Evolutionary conservation across 176 grass and related monocot genomes (phyloP), one percentile per base, ranked within the genome.

Genomic region (Oryza rufipogon): DNA sequence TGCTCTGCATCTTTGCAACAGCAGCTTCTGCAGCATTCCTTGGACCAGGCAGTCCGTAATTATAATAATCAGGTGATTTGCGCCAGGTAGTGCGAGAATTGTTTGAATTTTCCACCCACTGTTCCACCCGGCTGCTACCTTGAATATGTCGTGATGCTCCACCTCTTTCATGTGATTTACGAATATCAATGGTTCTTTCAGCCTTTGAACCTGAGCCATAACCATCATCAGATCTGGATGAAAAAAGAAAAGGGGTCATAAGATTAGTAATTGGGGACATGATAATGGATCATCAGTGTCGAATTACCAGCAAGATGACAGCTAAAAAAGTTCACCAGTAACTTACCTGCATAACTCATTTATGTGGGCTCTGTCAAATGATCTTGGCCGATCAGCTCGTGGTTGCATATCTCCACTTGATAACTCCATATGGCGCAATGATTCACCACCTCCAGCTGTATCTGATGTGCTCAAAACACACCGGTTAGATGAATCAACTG

Each of bases 1-100:
- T 96, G 83, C 90, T 99, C 78, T 99, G 73, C 78, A 99, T 94
- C 82, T 99, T 99, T 65, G 93, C 93, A 15, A 92, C 92, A 84
- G 93, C 90, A 81, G 90, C 93, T 66, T 92, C 96, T 49, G 96
- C 87, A 41, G 93, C 96, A 91, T 99, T 99, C 86, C 91, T 90
- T 76, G 91, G 94, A 84, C 88, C 90, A 87, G 86, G 41, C 11
- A 56, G 81, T 68, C 86, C 81, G 81, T 85, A 90, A 30, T 71
- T 91, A 89, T 75, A 90, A 70, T 89, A 96, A 68, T 91, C 91
- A 60, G 90, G 78, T 72, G 91, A 89, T 66, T 80, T 85, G 79
- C 12, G 84, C 71, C 19, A 75, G 34, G 81, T 82, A 65, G 87
- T 64, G 84, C 63, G 72, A 90, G 77, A 87, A 87, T 25, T 56